Evolutionary conservation across 2,329 filamentous ascomycete species (phyloP), one percentile per base, ranked within the genome.

Genomic region (Fusarium annulatum): DNA sequence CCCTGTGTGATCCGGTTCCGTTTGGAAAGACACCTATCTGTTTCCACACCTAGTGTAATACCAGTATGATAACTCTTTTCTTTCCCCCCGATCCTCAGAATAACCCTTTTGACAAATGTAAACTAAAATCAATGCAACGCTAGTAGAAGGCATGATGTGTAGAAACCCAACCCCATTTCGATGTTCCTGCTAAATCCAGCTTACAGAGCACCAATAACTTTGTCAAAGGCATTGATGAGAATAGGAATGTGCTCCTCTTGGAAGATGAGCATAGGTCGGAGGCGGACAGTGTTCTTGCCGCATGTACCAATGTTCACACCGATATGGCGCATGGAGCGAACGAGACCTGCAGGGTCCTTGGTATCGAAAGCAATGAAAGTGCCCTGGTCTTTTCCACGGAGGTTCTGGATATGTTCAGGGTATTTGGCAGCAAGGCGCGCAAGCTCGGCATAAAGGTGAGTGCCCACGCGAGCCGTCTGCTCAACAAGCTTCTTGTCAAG

Each of bases 361-460:
- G 89, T 92, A 78, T 96, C 93, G 85, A 93, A 96, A 34, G 93
- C 93, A 79, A 96, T 92, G 83, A 94, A 96, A 7, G 93, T 95
- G 64, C 84, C 93, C 81, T 93, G 91, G 42, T 91, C 91, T 85
- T 95, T 92, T 41, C 93, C 93, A 78, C 93, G 88, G 60, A 96
- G 86, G 83, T 95, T 95, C 82, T 88, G 83, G 76, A 96, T 88
- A 77, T 94, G 87, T 21, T 87, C 84, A 12, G 93, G 93, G 80
- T 92, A 94, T 81, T 89, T 86, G 80, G 88, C 81, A 8, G 88
- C 86, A 39, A 96, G 85, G 62, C 84, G 83, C 81, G 90, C 87
- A 41, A 96, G 86, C 42, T 91, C 91, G 26, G 81, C 80, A 80
- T 90, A 95, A 42, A 96, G 86, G 73, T 93, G 92, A 36, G 89